phyloP scores from a whole-genome alignment of 1,139 yeast genomes.

The Entelexis sorbosivorans region DNA sequence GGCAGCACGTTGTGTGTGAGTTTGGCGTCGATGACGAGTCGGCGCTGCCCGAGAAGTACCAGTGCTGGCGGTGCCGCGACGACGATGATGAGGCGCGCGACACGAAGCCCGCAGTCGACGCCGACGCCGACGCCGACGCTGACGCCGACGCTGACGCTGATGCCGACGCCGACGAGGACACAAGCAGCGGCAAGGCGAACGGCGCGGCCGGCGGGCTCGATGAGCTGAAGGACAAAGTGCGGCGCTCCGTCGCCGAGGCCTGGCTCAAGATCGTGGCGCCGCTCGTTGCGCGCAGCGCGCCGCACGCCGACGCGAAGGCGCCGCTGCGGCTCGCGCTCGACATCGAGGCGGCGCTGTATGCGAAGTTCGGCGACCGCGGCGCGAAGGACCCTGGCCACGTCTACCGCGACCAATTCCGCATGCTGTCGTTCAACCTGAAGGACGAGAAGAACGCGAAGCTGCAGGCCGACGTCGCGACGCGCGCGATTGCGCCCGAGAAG shows the following conservation, averaged over 20 bases:
- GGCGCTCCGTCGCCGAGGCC: slow-evolving; percentile 17
- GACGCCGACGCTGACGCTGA: background rate
- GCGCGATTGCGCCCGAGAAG: slow-evolving; percentile 39
- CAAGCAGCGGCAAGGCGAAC: background rate
- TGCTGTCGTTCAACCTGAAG: slow-evolving; percentile 44
- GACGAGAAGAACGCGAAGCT: slow-evolving; percentile 43
- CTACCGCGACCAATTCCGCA: slow-evolving; percentile 46
- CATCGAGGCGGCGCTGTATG: slow-evolving; percentile 36
- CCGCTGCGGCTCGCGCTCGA: slow-evolving; percentile 30
- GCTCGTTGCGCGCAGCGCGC: slow-evolving; percentile 9
- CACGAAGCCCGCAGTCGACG: too few species aligned
- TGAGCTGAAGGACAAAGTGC: slow-evolving; percentile 12
- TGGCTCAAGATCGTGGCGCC: slow-evolving; percentile 8
- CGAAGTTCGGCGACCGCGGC: slow-evolving; percentile 29
- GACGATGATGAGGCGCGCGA: slow-evolving; percentile 12
- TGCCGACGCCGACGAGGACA: too few species aligned
- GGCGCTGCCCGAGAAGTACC: slow-evolving; percentile 39
- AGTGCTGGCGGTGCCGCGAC: slow-evolving; percentile 39
- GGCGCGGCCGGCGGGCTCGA: background rate
- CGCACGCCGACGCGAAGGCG: slow-evolving; percentile 20
- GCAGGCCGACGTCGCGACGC: slow-evolving; percentile 39
- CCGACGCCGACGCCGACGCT: background rate
- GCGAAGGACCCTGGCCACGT: slow-evolving; percentile 32
- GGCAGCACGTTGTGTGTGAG: slow-evolving; percentile 80
- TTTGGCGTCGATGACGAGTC: slow-evolving; percentile 39